A percentile compares a stretch with the other conserved stretches of the same genome.
Conservation (phyloP, 805 yeast species). For the Lachancea lanzarotensis region DNA sequence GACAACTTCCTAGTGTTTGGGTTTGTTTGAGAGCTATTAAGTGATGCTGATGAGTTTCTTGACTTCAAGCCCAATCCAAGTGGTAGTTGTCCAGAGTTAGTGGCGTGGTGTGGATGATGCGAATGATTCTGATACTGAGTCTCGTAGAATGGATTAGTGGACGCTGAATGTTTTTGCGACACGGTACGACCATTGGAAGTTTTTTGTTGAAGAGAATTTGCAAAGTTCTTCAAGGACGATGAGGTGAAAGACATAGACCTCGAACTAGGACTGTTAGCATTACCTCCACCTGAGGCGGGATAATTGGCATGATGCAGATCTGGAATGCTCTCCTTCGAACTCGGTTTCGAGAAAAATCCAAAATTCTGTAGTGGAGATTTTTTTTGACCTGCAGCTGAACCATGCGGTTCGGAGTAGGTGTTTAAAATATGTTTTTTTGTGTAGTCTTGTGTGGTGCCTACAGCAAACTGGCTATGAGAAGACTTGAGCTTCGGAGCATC, state of each 20-base stretch:
- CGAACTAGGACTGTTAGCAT: slow-evolving; percentile 10
- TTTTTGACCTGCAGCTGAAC: slow-evolving; percentile 20
- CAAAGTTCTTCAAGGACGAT: slow-evolving; percentile 27
- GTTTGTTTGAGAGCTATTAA: slow-evolving; percentile 8
- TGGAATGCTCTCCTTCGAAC: slow-evolving; percentile 17
- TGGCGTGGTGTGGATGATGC: slow-evolving; percentile 10
- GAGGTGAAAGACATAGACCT: slow-evolving; percentile 34
- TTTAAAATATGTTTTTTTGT: slow-evolving; percentile 15
- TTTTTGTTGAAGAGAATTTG: slow-evolving; percentile 32
- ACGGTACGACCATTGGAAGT: slow-evolving; percentile 40
- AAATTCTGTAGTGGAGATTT: slow-evolving; percentile 32
- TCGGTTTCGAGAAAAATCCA: slow-evolving; percentile 28
- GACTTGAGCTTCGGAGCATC: slow-evolving; percentile 18
- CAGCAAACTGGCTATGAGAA: slow-evolving; percentile 28
- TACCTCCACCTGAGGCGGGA: slow-evolving; percentile 9
- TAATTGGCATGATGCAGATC: slow-evolving; percentile 13
- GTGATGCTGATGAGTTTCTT: slow-evolving; percentile 40
- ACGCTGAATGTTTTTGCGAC: slow-evolving; percentile 40
- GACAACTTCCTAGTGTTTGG: slow-evolving; percentile 7
- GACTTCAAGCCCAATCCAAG: slow-evolving; percentile 39
- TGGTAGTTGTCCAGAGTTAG: slow-evolving; percentile 5
- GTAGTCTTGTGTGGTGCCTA: slow-evolving; percentile 11
- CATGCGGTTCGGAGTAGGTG: neutral
- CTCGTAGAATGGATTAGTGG: slow-evolving; percentile 22
- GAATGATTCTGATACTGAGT: neutral